phyloP scores from a whole-genome alignment of 306 rosid species.

The Aeschynomene evenia region DNA sequence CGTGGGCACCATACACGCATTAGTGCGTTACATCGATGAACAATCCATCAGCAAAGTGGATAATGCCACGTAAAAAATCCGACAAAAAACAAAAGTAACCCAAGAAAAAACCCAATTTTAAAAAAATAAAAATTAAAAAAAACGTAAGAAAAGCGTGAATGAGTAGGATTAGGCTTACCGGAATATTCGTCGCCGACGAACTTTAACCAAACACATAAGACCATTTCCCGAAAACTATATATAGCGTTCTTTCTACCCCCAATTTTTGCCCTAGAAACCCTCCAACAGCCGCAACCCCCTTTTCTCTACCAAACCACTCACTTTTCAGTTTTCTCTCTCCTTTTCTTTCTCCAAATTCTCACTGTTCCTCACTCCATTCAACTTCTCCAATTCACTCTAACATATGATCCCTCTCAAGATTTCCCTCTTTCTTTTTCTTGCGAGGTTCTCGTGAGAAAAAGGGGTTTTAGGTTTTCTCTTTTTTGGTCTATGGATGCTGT shows the following conservation, averaged over 20 bases:
- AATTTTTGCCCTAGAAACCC: constrained; percentile 80
- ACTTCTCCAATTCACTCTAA: background rate
- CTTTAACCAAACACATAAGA: constrained; percentile 33
- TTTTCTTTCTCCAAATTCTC: constrained; percentile 12
- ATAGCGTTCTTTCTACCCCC: constrained; percentile 52
- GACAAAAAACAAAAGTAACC: constrained; percentile 19
- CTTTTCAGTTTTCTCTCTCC: constrained; percentile 19
- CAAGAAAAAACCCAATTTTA: background rate
- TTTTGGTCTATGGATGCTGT: constrained; percentile 56
- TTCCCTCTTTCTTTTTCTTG: constrained; percentile 15
- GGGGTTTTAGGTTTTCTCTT: constrained; percentile 21
- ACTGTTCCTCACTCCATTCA: background rate
- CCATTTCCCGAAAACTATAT: constrained; percentile 99
- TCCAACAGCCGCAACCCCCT: constrained; percentile 66
- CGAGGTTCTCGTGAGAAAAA: background rate
- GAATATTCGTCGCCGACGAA: constrained; percentile 70
- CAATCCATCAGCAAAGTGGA: constrained; percentile 33
- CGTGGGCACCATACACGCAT: background rate
- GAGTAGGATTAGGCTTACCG: constrained; percentile 46
- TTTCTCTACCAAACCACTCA: constrained; percentile 30
- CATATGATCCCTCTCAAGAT: background rate
- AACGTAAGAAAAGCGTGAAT: background rate
- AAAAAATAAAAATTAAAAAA: background rate
- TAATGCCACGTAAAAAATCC: constrained; percentile 62
- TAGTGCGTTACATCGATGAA: background rate